phyloP scores from a whole-genome alignment of 2,329 filamentous ascomycete species.

The Fusarium buharicum region DNA sequence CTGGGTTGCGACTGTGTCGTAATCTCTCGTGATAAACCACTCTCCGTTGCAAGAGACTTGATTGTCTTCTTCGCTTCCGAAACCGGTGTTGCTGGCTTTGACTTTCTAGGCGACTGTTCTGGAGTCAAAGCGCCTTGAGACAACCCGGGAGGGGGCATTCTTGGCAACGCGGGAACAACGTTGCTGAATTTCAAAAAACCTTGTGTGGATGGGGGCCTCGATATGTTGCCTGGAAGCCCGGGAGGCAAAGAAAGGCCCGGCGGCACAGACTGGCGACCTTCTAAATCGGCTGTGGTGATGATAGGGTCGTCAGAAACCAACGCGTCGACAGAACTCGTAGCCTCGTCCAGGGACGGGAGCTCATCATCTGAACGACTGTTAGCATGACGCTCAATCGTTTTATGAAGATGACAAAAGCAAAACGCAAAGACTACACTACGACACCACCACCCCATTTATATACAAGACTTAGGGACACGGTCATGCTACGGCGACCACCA shows the following conservation, averaged over 20 bases:
- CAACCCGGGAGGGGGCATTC: constrained; percentile 41
- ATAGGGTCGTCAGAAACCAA: constrained; percentile 69
- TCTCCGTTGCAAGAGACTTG: constrained; percentile 59
- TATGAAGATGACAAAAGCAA: constrained; percentile 40
- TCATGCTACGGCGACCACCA: constrained; percentile 69
- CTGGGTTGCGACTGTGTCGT: constrained; percentile 51
- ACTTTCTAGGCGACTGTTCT: constrained; percentile 49
- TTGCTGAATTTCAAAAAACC: constrained; percentile 33
- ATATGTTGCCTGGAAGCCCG: constrained; percentile 33
- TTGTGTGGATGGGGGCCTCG: constrained; percentile 36
- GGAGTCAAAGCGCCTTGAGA: constrained; percentile 47
- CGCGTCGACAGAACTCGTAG: constrained; percentile 71
- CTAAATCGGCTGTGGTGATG: constrained; percentile 22
- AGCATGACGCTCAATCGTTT: constrained; percentile 50
- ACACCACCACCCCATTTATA: constrained; percentile 52
- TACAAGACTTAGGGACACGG: constrained; percentile 53
- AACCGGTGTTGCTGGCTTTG: constrained; percentile 41
- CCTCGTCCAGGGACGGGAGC: constrained; percentile 69
- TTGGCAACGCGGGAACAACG: constrained; percentile 45
- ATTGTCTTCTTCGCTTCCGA: constrained; percentile 56
- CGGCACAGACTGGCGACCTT: constrained; percentile 44
- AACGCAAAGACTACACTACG: constrained; percentile 46
- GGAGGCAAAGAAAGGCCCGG: constrained; percentile 46
- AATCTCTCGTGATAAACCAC: constrained; percentile 59
- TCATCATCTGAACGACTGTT: constrained; percentile 69